Base-by-base conservation (phyloP, 768 basidiomycete genomes). In the Tricholoma furcatifolium region DNA sequence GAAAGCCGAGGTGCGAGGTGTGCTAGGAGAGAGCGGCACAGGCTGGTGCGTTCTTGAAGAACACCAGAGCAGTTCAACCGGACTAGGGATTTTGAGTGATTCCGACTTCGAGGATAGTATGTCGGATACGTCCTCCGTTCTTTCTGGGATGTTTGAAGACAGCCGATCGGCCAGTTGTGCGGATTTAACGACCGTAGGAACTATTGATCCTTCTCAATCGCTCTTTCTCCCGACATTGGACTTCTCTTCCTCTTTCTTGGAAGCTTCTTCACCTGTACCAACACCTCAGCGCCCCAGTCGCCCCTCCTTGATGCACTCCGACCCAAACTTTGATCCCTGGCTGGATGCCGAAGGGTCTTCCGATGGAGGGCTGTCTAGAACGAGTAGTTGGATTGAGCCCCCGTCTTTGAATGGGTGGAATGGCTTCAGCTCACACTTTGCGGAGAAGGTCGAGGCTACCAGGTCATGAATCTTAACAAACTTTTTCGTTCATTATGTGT, bases 41-140 rank as follows among this genome's bases (percentile, higher is more conserved):
- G 86, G 84, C 0, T 93, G 91, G 90, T 92, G 88, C 68, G 74
- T 77, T 0, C 66, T 92, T 15, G 82, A 89, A 62, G 88, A 91
- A 57, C 18, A 52, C 61, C 67, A 0, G 57, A 67, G 24, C 27
- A 27, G 3, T 27, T 57, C 66, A 27, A 71, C 69, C 50, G 55
- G 27, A 2, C 20, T 45, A 18, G 51, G 57, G 12, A 57, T 57
- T 14, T 65, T 61, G 9, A 56, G 42, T 18, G 55, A 63, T 30
- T 42, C 57, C 6, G 70, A 69, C 20, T 71, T 70, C 7, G 65
- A 65, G 8, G 70, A 67, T 45, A 49, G 47, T 15, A 56, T 67
- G 20, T 72, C 68, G 2, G 68, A 70, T 18, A 59, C 66, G 17
- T 69, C 67, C 6, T 72, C 70, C 8, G 53, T 63, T 24, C 51